Evolutionary conservation across 345 rosid species (phyloP).

Genomic region (Garcia nutans): DNA sequence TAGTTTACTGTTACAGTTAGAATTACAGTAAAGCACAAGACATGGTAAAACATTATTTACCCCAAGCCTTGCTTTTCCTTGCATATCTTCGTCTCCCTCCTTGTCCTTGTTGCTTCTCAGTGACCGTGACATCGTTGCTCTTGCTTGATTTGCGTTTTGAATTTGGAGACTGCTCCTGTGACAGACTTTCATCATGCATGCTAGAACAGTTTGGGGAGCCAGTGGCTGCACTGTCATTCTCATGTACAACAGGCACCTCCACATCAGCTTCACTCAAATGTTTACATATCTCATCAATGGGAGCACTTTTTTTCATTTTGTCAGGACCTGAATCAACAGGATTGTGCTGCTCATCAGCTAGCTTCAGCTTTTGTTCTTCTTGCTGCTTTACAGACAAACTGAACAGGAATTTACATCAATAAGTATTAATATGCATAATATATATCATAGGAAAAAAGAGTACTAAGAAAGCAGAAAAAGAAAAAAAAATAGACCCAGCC

Average conservation of each 20-base stretch:
- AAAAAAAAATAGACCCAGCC: neutral
- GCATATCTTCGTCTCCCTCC: constrained; percentile 46
- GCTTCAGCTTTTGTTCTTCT: constrained; percentile 34
- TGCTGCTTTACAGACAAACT: constrained; percentile 44
- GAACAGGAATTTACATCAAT: constrained; percentile 18
- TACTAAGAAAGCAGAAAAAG: neutral
- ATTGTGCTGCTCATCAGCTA: constrained; percentile 30
- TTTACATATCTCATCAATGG: constrained; percentile 28
- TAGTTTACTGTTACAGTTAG: constrained; percentile 27
- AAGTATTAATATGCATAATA: neutral
- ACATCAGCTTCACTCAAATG: constrained; percentile 42
- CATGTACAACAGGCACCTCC: constrained; percentile 39
- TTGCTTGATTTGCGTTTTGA: constrained; percentile 35
- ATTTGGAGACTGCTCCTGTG: constrained; percentile 32
- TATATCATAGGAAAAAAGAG: neutral
- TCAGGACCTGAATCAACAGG: constrained; percentile 24
- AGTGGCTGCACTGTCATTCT: constrained; percentile 34
- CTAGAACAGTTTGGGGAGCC: constrained; percentile 55
- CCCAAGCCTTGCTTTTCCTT: constrained; percentile 48
- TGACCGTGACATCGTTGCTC: constrained; percentile 19
- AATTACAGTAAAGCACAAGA: constrained; percentile 19
- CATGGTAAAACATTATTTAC: constrained; percentile 22
- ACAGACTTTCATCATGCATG: constrained; percentile 45
- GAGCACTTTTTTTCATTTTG: constrained; percentile 4
- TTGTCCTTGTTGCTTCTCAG: constrained; percentile 42